Conservation (phyloP, 257 asterid genomes). For the Rauvolfia tetraphylla region DNA sequence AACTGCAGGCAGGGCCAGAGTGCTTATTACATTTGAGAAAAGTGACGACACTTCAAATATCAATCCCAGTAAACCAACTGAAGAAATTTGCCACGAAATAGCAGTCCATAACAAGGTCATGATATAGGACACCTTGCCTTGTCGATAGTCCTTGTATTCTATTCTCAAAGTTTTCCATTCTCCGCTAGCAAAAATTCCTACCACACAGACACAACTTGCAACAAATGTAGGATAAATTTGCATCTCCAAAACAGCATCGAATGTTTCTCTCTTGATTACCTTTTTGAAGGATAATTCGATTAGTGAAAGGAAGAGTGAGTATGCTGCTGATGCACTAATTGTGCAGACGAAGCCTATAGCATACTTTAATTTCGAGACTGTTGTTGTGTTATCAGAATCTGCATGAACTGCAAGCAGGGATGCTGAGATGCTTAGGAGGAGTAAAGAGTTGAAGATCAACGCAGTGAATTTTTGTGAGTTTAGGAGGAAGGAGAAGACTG, state of each 20-base stretch:
- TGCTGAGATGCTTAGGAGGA: conserved; percentile 35
- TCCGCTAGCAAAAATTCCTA: conserved; percentile 38
- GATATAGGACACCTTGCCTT: conserved; percentile 28
- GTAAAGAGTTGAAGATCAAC: conserved; percentile 32
- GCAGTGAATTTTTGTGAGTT: conserved; percentile 39
- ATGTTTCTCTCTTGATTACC: conserved; percentile 26
- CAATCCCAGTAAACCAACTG: conserved; percentile 34
- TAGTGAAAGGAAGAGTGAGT: conserved; percentile 25
- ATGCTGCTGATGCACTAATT: conserved; percentile 32
- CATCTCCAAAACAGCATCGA: conserved; percentile 28
- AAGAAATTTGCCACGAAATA: conserved; percentile 31
- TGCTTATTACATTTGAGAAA: conserved; percentile 37
- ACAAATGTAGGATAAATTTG: conserved; percentile 23
- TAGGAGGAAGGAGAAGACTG: conserved; percentile 29
- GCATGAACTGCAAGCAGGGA: conserved; percentile 33
- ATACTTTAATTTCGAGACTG: conserved; percentile 21
- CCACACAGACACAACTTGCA: conserved; percentile 27
- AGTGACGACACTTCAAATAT: conserved; percentile 39
- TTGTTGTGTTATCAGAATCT: conserved; percentile 21
- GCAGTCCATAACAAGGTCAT: conserved; percentile 39
- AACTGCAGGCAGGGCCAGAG: conserved; percentile 26
- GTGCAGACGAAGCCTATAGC: conserved; percentile 30
- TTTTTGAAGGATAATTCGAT: conserved; percentile 26
- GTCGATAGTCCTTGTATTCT: conserved; percentile 22
- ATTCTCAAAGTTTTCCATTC: conserved; percentile 21